Base-by-base conservation (phyloP, 331 rosid genomes). In the Phaseolus coccineus region DNA sequence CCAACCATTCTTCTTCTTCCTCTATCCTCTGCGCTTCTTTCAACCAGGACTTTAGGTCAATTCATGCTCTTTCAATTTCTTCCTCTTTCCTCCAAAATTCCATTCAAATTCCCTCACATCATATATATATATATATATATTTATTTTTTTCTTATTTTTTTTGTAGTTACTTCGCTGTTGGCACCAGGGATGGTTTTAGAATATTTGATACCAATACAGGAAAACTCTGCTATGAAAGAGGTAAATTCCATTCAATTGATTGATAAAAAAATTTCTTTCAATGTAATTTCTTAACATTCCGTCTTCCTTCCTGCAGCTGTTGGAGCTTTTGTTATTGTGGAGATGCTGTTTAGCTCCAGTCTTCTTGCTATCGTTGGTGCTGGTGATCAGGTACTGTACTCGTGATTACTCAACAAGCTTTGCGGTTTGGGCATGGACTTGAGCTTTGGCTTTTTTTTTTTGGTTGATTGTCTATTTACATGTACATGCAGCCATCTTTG, bases 341-440 rank as follows among this genome's bases (percentile, higher is more conserved):
- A 95, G 85, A 95, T 95, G 98, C 71, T 91, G n/a, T 95, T 88
- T 73, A 88, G 93, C 76, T 91, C 98, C 35, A 95, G 94, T 87
- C 97, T 95, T 70, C 91, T 95, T 74, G 98, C 97, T 74, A 90
- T 95, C 30, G 97, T 95, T 80, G 97, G 98, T 47, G 98, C 96
- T 66, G 97, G 97, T 53, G 94, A 95, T 83, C 97, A 95, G 97
- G 97, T 94, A 57, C 25, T 73, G 40, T 15, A 33, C 69, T 13
- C 0, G 12, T 42, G 13, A 42, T 46, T 28, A 51, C 40, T 62
- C 8, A n/a, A 14, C 68, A 63, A 46, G 28, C 58, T 69, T 66
- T 52, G 12, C 7, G 1, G 3, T 46, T 19, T 25, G 65, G 37
- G 55, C 40, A 2, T 6, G 66, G 47, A 42, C 16, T 25, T 25